A percentile compares a stretch with the other conserved stretches of the same genome.
phyloP scores from a whole-genome alignment of 495 filamentous ascomycete species.

The Daldinia grandis region DNA sequence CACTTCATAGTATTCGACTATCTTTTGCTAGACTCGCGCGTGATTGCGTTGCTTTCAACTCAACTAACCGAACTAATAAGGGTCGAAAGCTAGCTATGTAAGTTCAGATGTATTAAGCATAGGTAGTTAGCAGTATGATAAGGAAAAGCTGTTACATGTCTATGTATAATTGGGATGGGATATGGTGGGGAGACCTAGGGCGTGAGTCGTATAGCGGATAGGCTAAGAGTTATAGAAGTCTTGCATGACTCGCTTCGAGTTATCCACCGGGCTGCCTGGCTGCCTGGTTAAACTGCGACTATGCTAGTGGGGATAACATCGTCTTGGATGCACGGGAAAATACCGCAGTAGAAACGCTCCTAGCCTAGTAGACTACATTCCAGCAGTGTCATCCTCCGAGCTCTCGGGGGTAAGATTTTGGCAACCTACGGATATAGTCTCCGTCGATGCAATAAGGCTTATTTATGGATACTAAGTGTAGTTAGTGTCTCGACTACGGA shows the following conservation, averaged over 20 bases:
- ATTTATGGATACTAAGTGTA: not conserved
- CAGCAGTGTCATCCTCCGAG: not conserved
- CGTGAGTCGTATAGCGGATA: not conserved
- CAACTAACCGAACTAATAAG: not conserved
- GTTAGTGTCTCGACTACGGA: not conserved
- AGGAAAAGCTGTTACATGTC: not conserved
- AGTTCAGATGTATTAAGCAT: not conserved
- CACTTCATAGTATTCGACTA: not conserved
- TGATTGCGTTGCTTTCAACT: not conserved
- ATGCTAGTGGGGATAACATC: not conserved
- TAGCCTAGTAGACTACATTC: not conserved
- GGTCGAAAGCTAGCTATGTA: not conserved
- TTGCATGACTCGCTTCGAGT: not conserved
- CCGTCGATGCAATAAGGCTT: not conserved
- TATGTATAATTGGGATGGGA: not conserved
- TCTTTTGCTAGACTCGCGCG: not conserved
- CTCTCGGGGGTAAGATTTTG: not conserved
- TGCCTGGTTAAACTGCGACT: not conserved
- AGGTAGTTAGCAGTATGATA: not conserved
- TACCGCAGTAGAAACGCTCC: not conserved
- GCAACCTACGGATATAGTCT: not conserved
- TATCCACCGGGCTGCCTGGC: not conserved
- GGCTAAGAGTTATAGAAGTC: not conserved
- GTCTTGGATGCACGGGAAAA: not conserved
- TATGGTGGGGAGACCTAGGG: not conserved